These are phyloP conservation scores for Curvularia hawaiiensis DNA, from an alignment of 2,329 filamentous ascomycete genomes.

Conservation along the genomic window DNA sequence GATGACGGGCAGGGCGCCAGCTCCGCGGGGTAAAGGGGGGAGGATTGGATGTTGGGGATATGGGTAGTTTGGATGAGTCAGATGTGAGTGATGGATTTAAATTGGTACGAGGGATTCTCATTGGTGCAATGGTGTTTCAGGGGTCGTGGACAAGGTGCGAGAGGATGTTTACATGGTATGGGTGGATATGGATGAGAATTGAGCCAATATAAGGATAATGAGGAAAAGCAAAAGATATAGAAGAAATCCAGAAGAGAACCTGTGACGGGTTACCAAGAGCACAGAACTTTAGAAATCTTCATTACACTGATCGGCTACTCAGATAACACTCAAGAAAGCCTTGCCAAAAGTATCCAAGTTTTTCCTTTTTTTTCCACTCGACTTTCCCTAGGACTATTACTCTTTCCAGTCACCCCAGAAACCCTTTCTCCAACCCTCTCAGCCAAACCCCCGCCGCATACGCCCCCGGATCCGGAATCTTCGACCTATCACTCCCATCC, in stretches of 20 bases:
- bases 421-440: slow-evolving; percentile 57
- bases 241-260: neutral
- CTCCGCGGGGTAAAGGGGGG: neutral
- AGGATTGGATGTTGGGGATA: neutral
- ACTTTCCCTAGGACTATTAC: neutral
- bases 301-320: neutral
- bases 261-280: neutral
- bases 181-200: too few species aligned
- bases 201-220: too few species aligned
- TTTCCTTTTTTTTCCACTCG: neutral
- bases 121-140: too few species aligned
- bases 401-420: neutral
- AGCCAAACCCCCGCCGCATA: slow-evolving; percentile 83
- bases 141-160: neutral
- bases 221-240: neutral
- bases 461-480: slow-evolving; percentile 70
- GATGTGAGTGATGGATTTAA: neutral
- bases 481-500: slow-evolving; percentile 56
- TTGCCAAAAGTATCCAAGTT: neutral
- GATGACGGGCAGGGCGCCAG: neutral
- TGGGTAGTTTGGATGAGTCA: neutral
- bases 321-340: neutral
- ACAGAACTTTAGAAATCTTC: neutral
- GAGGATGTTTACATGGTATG: neutral
- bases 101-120: too few species aligned